Conservation (phyloP, 2,329 filamentous ascomycete genomes). For the Bipolaris sorokiniana region DNA sequence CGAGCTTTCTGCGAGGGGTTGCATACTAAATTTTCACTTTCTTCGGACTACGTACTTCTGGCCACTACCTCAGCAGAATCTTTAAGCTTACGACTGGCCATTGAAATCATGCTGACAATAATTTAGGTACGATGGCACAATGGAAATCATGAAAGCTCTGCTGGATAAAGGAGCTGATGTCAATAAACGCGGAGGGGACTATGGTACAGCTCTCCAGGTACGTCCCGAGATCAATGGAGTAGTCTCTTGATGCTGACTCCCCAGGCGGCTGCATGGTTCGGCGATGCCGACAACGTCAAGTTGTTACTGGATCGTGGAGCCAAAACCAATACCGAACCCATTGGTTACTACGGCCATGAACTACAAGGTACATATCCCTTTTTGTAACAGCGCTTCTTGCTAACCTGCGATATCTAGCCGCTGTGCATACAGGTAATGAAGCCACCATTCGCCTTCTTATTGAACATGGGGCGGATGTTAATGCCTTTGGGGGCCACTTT, state of each 20-base stretch:
- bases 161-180: conserved; percentile 29
- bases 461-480: conserved; percentile 27
- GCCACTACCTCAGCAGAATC: neutral
- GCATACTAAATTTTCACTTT: no score
- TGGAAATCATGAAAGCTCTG: conserved; percentile 24
- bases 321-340: conserved; percentile 24
- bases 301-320: conserved; percentile 32
- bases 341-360: conserved; percentile 27
- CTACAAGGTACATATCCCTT: conserved; percentile 18
- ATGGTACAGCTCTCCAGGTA: conserved; percentile 29
- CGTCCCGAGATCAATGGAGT: neutral
- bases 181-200: conserved; percentile 29
- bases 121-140: conserved; percentile 26
- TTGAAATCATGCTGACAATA: neutral
- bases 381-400: no score
- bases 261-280: conserved; percentile 18
- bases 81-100: neutral
- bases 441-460: conserved; percentile 28
- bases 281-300: conserved; percentile 27
- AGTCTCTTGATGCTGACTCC: neutral
- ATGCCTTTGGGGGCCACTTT: conserved; percentile 25
- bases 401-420: conserved; percentile 4
- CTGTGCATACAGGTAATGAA: conserved; percentile 22
- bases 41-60: no score
- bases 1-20: no score